phyloP scores from a whole-genome alignment of 164 flowering plant species.

The Warburgia ugandensis region DNA sequence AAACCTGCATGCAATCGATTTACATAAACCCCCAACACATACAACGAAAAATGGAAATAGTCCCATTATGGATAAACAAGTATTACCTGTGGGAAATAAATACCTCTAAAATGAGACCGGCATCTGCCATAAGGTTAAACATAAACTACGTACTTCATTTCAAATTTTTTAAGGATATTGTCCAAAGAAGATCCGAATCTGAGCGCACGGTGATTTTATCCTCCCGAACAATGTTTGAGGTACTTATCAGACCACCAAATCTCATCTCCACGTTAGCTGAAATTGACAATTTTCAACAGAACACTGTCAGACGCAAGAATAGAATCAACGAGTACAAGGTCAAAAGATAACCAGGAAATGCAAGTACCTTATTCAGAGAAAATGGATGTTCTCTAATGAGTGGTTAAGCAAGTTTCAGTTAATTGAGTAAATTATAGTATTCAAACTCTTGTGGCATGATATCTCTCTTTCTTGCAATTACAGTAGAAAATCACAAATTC shows the following conservation, averaged over 20 bases:
- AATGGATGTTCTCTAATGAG: background rate
- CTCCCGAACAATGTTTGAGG: constrained; percentile 66
- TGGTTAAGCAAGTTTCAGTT: background rate
- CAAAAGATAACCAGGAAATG: background rate
- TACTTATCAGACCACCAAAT: constrained; percentile 83
- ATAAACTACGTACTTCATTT: background rate
- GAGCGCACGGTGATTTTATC: constrained; percentile 64
- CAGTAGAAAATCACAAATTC: background rate
- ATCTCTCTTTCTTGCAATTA: too few species aligned
- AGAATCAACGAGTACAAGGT: background rate
- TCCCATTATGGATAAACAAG: too few species aligned
- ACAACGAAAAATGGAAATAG: too few species aligned
- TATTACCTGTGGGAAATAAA: too few species aligned
- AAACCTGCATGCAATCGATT: too few species aligned
- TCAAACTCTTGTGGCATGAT: too few species aligned
- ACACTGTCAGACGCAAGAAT: background rate
- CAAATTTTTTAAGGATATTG: constrained; percentile 58
- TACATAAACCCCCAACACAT: too few species aligned
- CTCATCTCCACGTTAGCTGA: constrained; percentile 76
- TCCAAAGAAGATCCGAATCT: constrained; percentile 89
- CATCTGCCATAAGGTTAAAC: too few species aligned
- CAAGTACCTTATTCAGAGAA: background rate
- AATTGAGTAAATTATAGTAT: background rate
- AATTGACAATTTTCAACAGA: constrained; percentile 9
- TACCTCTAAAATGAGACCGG: too few species aligned